Conservation (phyloP, 768 basidiomycete genomes). For the Myochromella boudieri region DNA sequence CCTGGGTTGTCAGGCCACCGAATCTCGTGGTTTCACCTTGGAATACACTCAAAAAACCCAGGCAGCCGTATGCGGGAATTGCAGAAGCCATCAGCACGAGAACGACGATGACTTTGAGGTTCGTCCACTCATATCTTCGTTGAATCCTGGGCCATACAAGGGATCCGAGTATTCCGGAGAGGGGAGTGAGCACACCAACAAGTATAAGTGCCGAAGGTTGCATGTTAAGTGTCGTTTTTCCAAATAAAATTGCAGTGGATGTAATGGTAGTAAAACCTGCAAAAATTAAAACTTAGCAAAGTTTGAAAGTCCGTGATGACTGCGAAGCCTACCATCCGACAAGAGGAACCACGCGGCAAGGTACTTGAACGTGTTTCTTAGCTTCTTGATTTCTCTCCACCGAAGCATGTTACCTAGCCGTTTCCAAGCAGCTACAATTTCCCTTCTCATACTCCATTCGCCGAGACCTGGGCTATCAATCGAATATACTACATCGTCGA, state of each 20-base stretch:
- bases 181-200: slow-evolving; percentile 76
- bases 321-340: slow-evolving; percentile 67
- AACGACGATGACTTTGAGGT: slow-evolving; percentile 61
- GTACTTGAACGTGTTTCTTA: slow-evolving; percentile 86
- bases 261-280: slow-evolving; percentile 90
- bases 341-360: slow-evolving; percentile 94
- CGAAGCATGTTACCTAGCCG: slow-evolving; percentile 73
- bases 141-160: slow-evolving; percentile 81
- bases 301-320: too few species aligned
- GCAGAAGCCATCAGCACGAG: slow-evolving; percentile 66
- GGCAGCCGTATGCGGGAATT: slow-evolving; percentile 79
- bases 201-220: slow-evolving; percentile 72
- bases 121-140: slow-evolving; percentile 60
- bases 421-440: slow-evolving; percentile 73
- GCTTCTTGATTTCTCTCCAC: slow-evolving; percentile 67
- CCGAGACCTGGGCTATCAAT: slow-evolving; percentile 14
- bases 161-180: slow-evolving; percentile 80
- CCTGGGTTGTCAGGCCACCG: slow-evolving; percentile 74
- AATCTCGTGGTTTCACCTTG: slow-evolving; percentile 43
- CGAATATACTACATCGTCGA: slow-evolving; percentile 18
- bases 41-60: slow-evolving; percentile 69
- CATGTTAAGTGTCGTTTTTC: slow-evolving; percentile 87
- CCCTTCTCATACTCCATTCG: slow-evolving; percentile 45
- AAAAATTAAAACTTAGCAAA: neutral
- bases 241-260: slow-evolving; percentile 89